Base-by-base conservation (phyloP, 2,329 filamentous ascomycete genomes). In the Neopestalotiopsis sp. region DNA sequence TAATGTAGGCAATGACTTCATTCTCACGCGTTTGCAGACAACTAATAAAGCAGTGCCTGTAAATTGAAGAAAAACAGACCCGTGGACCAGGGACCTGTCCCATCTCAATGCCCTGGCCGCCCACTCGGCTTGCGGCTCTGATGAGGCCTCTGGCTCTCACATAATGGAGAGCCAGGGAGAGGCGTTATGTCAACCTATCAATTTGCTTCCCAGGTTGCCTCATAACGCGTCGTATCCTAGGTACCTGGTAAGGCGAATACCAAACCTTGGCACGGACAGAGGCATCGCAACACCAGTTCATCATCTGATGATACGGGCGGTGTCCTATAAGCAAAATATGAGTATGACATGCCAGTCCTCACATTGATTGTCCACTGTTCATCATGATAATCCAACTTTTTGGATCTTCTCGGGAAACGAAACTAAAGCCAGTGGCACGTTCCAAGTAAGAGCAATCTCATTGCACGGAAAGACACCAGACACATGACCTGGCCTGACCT, bases 1-100 rank as follows among this genome's bases (percentile, higher is more conserved):
- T n/a, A 38, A 38, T 38, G 34, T n/a, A 56, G 20, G 63, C 63
- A 32, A 66, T 56, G 63, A 56, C 45, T 56, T 66, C 42, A 66
- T 64, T 17, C 38, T 64, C 61, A 53, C 14, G 13, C n/a, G 34
- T 32, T 59, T 5, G 30, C 17, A n/a, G 17, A 20, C n/a, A 53
- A 17, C 45, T 53, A 20, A 53, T 17, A 17, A n/a, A n/a, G 20
- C 17, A 53, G 34, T 53, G 45, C 45, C 45, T 53, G 45, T 53
- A 61, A 61, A 24, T 14, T 30, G n/a, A n/a, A 9, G n/a, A 49
- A 14, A 12, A 42, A 12, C 13, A 49, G 42, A 49, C 42, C 14
- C 24, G 24, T 28, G 24, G 45, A 10, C 45, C n/a, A 53, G 45
- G 45, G 20, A 53, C 14, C 20, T 53, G 17, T 17, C n/a, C 45